A percentile compares a stretch with the other conserved stretches of the same genome.
Conservation (phyloP, 768 basidiomycete species). For the Psilocybe sp. region DNA sequence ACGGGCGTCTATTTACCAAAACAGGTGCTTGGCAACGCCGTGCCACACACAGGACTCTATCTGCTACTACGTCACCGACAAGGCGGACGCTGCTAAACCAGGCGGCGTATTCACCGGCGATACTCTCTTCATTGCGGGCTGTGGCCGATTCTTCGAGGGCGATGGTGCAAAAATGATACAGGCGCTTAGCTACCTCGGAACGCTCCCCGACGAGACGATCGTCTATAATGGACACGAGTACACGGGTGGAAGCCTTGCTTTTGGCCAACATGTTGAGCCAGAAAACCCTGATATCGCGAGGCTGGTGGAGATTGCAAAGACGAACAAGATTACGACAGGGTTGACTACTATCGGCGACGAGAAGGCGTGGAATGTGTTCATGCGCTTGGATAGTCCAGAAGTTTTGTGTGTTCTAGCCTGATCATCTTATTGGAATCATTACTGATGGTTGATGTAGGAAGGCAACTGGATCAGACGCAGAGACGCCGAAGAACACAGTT, state of each 20-base stretch:
- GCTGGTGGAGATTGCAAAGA: conserved; percentile 54
- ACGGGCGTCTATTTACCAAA: conserved; percentile 6
- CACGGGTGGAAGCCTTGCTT: conserved; percentile 70
- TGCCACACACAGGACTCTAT: conserved; percentile 98
- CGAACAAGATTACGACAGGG: conserved; percentile 70
- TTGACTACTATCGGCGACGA: conserved; percentile 90
- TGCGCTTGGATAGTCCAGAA: conserved; percentile 66
- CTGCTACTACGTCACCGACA: conserved; percentile 75
- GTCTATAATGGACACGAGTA: conserved; percentile 94
- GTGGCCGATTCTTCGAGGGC: conserved; percentile 95
- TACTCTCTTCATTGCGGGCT: conserved; percentile 85
- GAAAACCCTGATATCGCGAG: conserved; percentile 57
- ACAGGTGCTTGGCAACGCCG: conserved; percentile 80
- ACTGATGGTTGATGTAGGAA: conserved; percentile 37
- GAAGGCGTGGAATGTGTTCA: conserved; percentile 94
- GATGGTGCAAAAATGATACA: conserved; percentile 75
- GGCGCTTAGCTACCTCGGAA: conserved; percentile 67
- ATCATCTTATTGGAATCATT: neutral
- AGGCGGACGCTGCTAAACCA: conserved; percentile 44
- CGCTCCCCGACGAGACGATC: conserved; percentile 75
- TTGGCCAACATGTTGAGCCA: conserved; percentile 62
- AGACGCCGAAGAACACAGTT: conserved; percentile 48
- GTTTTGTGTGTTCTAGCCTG: conserved; percentile 51
- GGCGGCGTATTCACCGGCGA: conserved; percentile 93
- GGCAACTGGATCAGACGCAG: conserved; percentile 36